Evolutionary conservation across 306 rosid genomes (phyloP).

Genomic region (Glycine latifolia): DNA sequence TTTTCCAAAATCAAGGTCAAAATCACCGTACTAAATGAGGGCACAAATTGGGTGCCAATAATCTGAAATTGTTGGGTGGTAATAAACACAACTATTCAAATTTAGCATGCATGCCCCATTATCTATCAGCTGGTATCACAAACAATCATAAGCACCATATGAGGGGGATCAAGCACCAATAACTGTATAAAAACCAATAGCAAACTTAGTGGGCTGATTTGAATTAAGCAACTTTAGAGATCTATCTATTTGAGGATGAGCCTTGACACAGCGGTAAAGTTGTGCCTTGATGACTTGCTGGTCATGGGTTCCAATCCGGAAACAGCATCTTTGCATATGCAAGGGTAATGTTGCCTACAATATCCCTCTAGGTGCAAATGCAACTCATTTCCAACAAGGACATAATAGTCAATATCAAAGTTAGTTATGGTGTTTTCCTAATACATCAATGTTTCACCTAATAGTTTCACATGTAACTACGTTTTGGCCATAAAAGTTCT

Average conservation of each 20-base stretch:
- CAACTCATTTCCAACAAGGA: neutral
- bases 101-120: conserved; percentile 6
- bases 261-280: too few relatives aligned
- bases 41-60: conserved; percentile 3
- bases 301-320: too few relatives aligned
- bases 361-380: conserved; percentile 22
- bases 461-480: neutral
- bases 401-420: neutral
- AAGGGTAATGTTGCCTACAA: too few relatives aligned
- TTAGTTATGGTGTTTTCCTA: conserved; percentile 10
- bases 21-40: conserved; percentile 27
- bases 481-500: neutral
- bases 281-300: too few relatives aligned
- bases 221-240: conserved; percentile 7
- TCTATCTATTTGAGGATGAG: conserved; percentile 6
- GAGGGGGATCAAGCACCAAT: conserved; percentile 10
- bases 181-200: conserved; percentile 12
- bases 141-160: neutral
- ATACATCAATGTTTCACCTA: neutral
- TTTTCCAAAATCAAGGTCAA: conserved; percentile 25
- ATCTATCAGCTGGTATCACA: conserved; percentile 2
- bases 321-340: too few relatives aligned
- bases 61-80: neutral
- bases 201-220: conserved; percentile 2
- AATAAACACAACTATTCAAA: conserved; percentile 27